phyloP scores from a whole-genome alignment of 202 grass and related monocot species.

The Bolboschoenoplectus hybrid region DNA sequence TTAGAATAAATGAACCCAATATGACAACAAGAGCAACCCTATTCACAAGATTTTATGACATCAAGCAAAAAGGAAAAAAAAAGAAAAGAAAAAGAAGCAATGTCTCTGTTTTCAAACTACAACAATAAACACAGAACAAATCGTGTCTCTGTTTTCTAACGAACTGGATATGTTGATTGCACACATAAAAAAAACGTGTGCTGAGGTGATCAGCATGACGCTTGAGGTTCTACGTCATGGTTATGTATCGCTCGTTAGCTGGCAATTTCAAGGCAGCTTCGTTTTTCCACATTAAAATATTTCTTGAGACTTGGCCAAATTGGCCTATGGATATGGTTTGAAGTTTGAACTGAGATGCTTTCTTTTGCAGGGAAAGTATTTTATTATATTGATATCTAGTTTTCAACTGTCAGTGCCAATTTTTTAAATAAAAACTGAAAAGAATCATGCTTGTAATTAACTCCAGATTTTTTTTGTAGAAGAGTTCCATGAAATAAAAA shows the following conservation, averaged over 20 bases:
- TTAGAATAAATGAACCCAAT: too few relatives aligned
- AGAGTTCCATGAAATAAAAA: neutral
- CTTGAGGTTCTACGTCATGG: neutral
- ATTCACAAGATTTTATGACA: too few relatives aligned
- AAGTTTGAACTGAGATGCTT: neutral
- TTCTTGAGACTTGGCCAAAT: neutral
- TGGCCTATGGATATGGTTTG: neutral
- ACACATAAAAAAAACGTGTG: neutral
- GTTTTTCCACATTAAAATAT: neutral
- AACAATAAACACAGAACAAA: neutral
- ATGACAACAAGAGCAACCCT: too few relatives aligned
- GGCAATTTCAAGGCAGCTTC: constrained; percentile 34
- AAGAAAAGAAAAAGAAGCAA: too few relatives aligned
- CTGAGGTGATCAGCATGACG: constrained; percentile 6
- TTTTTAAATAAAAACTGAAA: neutral
- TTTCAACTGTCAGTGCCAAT: neutral
- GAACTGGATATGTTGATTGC: neutral
- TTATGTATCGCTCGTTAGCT: neutral
- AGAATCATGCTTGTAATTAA: neutral
- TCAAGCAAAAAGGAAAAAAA: too few relatives aligned
- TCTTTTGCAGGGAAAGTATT: neutral
- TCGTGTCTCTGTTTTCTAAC: neutral
- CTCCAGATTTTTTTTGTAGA: neutral
- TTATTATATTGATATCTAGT: neutral
- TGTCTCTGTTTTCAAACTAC: neutral